These are phyloP conservation scores for Aspergillus tamarii DNA, from an alignment of 2,329 filamentous ascomycete species.

Conservation along the genomic window DNA sequence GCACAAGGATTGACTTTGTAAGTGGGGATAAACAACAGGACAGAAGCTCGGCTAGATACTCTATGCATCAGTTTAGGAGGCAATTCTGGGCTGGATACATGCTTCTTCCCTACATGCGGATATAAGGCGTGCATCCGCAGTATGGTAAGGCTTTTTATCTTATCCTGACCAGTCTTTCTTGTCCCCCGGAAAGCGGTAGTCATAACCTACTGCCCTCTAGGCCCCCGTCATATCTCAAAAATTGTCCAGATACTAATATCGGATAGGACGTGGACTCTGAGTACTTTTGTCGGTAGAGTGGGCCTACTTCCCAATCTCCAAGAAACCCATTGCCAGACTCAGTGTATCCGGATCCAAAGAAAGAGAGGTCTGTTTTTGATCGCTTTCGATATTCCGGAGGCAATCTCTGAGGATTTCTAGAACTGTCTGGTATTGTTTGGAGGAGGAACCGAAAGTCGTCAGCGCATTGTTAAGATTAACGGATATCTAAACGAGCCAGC, in stretches of 20 bases:
- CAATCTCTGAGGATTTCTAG: slow-evolving; percentile 39
- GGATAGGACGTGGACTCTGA: no score
- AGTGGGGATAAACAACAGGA: background rate
- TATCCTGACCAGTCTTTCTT: no score
- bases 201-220: no score
- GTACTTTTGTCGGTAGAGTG: no score
- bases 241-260: no score
- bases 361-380: slow-evolving; percentile 11
- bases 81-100: no score
- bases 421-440: slow-evolving; percentile 41
- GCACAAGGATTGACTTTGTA: background rate
- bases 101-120: no score
- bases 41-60: background rate
- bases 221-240: no score
- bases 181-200: no score
- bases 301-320: slow-evolving; percentile 30
- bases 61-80: background rate
- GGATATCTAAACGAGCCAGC: slow-evolving; percentile 36
- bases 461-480: slow-evolving; percentile 46
- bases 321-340: slow-evolving; percentile 37
- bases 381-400: slow-evolving; percentile 33
- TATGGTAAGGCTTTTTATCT: no score
- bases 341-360: slow-evolving; percentile 35
- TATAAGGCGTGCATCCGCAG: no score
- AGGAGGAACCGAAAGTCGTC: slow-evolving; percentile 42